Conservation (phyloP, 768 basidiomycete species). For the Boletus bicolor region DNA sequence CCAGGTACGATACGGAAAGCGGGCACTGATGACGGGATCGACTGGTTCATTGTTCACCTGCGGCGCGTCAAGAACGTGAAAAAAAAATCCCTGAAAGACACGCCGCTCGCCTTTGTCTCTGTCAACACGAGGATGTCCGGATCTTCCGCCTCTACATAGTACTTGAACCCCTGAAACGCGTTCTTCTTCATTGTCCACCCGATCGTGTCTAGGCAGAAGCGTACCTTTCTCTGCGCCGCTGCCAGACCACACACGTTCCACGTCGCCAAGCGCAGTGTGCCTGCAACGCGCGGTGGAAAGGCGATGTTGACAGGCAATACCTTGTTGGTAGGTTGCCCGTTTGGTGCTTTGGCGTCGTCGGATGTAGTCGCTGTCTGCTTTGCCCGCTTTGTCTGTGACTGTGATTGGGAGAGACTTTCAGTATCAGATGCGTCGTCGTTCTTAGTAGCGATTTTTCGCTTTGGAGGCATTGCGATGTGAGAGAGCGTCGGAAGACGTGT, state of each 20-base stretch:
- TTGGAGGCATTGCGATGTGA: conserved; percentile 27
- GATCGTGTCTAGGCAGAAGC: not conserved
- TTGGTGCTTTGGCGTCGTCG: conserved; percentile 29
- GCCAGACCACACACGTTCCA: conserved; percentile 84
- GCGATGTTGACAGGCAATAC: conserved; percentile 58
- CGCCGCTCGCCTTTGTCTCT: conserved; percentile 67
- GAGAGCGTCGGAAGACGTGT: not conserved
- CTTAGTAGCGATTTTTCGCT: conserved; percentile 31
- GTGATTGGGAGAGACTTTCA: conserved; percentile 26
- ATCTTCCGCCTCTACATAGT: conserved; percentile 82
- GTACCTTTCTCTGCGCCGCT: conserved; percentile 75
- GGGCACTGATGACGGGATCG: conserved; percentile 52
- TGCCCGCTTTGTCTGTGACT: conserved; percentile 22
- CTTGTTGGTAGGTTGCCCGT: conserved; percentile 71
- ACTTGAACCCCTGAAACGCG: conserved; percentile 65
- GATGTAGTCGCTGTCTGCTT: conserved; percentile 24
- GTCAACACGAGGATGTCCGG: conserved; percentile 81
- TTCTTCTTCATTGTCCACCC: not conserved
- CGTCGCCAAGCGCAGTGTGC: conserved; percentile 54
- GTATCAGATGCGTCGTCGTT: conserved; percentile 34
- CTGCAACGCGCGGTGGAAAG: conserved; percentile 49
- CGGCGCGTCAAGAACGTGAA: not conserved
- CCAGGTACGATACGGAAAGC: conserved; percentile 75
- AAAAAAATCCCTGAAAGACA: not conserved
- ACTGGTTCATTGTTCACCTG: conserved; percentile 71